These are phyloP conservation scores for Perkinsus olseni DNA, from an alignment of 169 alveolate genomes.

Conservation along the genomic window DNA sequence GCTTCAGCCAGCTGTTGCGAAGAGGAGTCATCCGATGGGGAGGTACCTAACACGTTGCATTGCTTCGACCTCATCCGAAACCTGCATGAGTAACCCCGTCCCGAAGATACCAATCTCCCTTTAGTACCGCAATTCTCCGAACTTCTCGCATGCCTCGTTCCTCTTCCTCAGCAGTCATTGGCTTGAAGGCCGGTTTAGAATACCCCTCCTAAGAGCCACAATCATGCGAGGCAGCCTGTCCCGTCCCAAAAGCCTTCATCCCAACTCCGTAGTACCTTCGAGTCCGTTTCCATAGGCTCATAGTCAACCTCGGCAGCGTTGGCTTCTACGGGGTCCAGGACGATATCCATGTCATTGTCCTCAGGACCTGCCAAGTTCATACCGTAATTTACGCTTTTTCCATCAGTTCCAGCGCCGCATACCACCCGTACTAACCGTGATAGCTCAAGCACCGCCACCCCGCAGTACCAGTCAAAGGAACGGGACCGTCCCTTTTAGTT, in stretches of 20 bases:
- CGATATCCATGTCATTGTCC: not conserved
- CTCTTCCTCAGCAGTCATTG: not conserved
- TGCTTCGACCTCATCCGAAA: not conserved
- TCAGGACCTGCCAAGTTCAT: not conserved
- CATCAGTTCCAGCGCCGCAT: not conserved
- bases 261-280: not conserved
- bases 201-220: not conserved
- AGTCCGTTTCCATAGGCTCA: not conserved
- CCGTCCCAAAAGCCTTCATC: not conserved
- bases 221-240: not conserved
- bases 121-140: not conserved
- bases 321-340: not conserved
- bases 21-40: slow-evolving; percentile 81
- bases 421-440: not conserved
- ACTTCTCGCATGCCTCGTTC: not conserved
- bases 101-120: not conserved
- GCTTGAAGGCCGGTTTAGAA: not conserved
- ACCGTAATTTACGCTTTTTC: not conserved
- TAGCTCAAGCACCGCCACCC: not conserved
- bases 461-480: not conserved
- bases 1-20: slow-evolving; percentile 77
- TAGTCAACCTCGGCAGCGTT: not conserved
- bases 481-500: not conserved
- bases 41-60: slow-evolving; percentile 53
- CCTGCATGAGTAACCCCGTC: not conserved